Percentiles rank a stretch among this genome's conserved stretches.
phyloP scores from a whole-genome alignment of 805 yeast genomes.

The Yamadazyma insecticola region DNA sequence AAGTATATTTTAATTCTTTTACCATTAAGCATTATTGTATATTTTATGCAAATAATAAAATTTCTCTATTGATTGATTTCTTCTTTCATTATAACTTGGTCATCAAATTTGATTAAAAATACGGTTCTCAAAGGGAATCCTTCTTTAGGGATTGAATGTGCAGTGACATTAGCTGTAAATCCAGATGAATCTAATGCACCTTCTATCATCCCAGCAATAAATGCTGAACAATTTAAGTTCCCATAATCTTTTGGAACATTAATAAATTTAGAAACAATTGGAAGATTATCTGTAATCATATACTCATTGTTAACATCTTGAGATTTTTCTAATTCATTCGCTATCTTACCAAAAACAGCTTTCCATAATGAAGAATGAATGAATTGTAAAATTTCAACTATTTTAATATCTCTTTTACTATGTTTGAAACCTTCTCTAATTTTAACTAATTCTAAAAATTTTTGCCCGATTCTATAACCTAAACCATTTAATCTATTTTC shows the following conservation, averaged over 20 bases:
- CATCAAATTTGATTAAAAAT: slow-evolving; percentile 67
- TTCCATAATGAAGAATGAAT: slow-evolving; percentile 73
- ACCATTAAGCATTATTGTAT: too few relatives aligned
- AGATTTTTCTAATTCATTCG: slow-evolving; percentile 72
- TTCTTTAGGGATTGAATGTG: slow-evolving; percentile 68
- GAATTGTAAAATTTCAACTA: slow-evolving; percentile 67
- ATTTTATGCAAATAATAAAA: too few relatives aligned
- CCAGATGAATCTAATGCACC: slow-evolving; percentile 73
- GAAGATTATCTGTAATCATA: slow-evolving; percentile 77
- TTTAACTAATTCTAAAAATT: slow-evolving; percentile 63
- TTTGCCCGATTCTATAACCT: slow-evolving; percentile 75
- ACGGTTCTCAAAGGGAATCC: slow-evolving; percentile 65
- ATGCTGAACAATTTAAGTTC: slow-evolving; percentile 74
- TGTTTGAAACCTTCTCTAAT: slow-evolving; percentile 58
- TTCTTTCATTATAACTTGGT: slow-evolving; percentile 53
- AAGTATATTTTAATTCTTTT: too few relatives aligned
- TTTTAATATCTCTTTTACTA: slow-evolving; percentile 61
- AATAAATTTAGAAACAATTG: slow-evolving; percentile 66
- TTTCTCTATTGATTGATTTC: slow-evolving; percentile 4
- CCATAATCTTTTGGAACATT: slow-evolving; percentile 78
- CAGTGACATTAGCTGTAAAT: slow-evolving; percentile 74
- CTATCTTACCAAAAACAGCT: slow-evolving; percentile 63
- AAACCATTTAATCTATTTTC: slow-evolving; percentile 56
- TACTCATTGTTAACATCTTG: slow-evolving; percentile 64
- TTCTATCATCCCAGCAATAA: slow-evolving; percentile 80